Evolutionary conservation across 2,329 filamentous ascomycete genomes (phyloP), one percentile per base, ranked within the genome.

Genomic region (Plenodomus tracheiphilus): DNA sequence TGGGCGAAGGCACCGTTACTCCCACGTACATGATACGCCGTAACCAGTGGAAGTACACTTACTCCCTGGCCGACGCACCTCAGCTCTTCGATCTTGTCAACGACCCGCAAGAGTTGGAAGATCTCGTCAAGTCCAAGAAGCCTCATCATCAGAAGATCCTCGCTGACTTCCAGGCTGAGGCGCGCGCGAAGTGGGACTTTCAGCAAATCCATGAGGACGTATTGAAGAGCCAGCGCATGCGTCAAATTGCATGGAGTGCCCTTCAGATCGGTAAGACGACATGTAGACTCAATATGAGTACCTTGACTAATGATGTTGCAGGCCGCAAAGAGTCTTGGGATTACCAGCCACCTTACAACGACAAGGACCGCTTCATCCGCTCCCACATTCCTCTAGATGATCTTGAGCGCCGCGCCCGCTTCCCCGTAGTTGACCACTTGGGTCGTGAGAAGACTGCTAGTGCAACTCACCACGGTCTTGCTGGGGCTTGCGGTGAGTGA

Each of bases 21-120:
- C 92, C 92, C 1, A 83, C 95, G 47, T 90, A 96, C 80, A 97
- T 97, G 92, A 97, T 97, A 67, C 86, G 89, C 49, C 86, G 91
- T 46, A 90, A 90, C 8, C 80, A 82, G 39, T 97, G 90, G 90
- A 97, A 97, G 78, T 96, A 91, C 72, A 85, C 94, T 56, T 91
- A 84, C 55, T 96, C 91, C 64, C 85, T 91, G 6, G 86, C 86
- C 18, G 92, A 97, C 67, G 86, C 88, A 25, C 86, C 89, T 22
- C 90, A 94, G 75, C 82, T 97, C 11, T 97, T 85, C 79, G 88
- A 97, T 73, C 79, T 97, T 6, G 78, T 79, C 38, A 73, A 77
- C 17, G 92, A 97, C 65, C 90, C 91, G 0, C 75, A 85, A 28
- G 91, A 96, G 75, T 73, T 90, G n/a, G 76, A 81, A 57, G 93